Conservation (phyloP, 1,139 yeast genomes). For the Sugiyamaella paludigena region DNA sequence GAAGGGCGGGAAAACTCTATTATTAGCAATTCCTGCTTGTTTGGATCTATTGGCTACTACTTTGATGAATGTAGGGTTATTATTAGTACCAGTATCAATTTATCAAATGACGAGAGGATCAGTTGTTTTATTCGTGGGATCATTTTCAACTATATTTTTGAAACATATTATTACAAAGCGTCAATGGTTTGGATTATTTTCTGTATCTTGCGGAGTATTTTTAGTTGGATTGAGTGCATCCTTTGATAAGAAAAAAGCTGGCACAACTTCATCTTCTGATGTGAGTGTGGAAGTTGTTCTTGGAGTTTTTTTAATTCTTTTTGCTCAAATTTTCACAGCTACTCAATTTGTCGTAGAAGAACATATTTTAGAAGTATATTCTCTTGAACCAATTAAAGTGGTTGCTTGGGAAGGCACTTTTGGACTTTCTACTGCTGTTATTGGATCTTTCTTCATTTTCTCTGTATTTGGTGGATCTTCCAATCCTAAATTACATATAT, state of each 20-base stretch:
- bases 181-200: constrained; percentile 65
- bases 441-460: constrained; percentile 45
- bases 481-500: constrained; percentile 48
- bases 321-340: constrained; percentile 68
- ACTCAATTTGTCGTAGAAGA: constrained; percentile 79
- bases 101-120: constrained; percentile 87
- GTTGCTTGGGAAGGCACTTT: constrained; percentile 77
- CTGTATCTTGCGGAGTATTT: constrained; percentile 66
- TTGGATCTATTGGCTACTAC: constrained; percentile 78
- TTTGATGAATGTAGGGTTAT: constrained; percentile 68
- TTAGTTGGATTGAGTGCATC: constrained; percentile 71
- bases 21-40: constrained; percentile 59
- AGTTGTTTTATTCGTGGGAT: constrained; percentile 71
- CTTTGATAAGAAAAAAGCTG: constrained; percentile 26
- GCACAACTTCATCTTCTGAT: constrained; percentile 5
- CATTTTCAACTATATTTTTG: constrained; percentile 64
- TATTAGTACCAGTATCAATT: constrained; percentile 76
- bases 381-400: constrained; percentile 60
- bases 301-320: constrained; percentile 58
- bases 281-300: constrained; percentile 28
- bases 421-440: constrained; percentile 52
- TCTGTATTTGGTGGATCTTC: constrained; percentile 45
- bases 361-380: constrained; percentile 53
- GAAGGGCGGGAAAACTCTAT: constrained; percentile 33
- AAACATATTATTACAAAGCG: constrained; percentile 53